Evolutionary conservation across 2,329 filamentous ascomycete species (phyloP), one percentile per base, ranked within the genome.

Genomic region (Stachybotrys elegans): DNA sequence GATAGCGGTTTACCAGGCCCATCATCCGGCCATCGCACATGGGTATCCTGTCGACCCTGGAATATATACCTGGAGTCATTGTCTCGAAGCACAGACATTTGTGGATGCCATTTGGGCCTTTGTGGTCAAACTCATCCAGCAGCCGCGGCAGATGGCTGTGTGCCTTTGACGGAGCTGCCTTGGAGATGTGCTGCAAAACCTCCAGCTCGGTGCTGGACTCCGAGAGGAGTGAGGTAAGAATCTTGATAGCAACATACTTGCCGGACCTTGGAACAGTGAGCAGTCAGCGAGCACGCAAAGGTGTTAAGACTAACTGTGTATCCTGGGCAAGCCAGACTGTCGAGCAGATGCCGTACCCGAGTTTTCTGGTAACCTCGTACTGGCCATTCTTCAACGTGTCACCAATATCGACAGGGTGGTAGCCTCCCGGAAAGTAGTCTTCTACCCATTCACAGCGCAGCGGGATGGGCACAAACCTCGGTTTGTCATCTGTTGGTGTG

Each of bases 251-350:
- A 14, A 62, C 57, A 44, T 60, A 60, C 47, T 17, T 53, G 27
- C 46, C 34, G 8, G 53, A 49, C 36, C 53, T 57, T 46, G 13
- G 34, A 39, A 31, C 17, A 42, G 12, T 32, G 14, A 13, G 11
- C 14, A n/a, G 17, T 32, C 17, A 32, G 5, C 14, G 29, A 42
- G 29, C 43, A 44, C 25, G 46, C 29, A 4, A 20, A 39, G 14
- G 14, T 13, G 22, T 39, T 43, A 3, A 43, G 32, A 45, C 9
- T 9, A 22, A 56, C 59, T 27, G 52, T 12, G 47, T 29, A 48
- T 67, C 62, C 31, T 41, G 52, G 20, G 63, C 70, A 35, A 73
- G 60, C 72, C 70, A 75, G 16, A 73, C 69, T 1, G 70, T 75
- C 3, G 68, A 71, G 48, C 55, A 71, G 3, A 63, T 62, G 22